Evolutionary conservation across 352 stramenopile genomes (phyloP).

Genomic region (Blastocystis sp.): DNA sequence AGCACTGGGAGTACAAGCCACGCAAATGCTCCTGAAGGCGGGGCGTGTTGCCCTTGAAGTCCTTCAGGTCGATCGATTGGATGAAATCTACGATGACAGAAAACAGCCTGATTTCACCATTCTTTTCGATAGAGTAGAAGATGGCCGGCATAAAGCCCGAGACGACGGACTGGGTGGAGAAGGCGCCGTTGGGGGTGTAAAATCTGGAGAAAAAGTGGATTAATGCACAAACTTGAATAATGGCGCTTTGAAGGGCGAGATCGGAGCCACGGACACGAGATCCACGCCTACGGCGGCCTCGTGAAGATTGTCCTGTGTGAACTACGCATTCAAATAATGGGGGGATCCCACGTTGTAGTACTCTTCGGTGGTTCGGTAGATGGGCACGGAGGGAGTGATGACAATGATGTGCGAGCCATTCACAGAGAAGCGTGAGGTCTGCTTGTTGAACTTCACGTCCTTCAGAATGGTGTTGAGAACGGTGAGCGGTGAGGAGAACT

Average conservation of each 20-base stretch:
- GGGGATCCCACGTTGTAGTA: constrained; percentile 18
- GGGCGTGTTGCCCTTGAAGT: constrained; percentile 5
- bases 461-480: constrained; percentile 43
- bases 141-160: constrained; percentile 52
- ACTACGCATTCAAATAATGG: not conserved
- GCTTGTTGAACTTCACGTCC: constrained; percentile 50
- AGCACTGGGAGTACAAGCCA: constrained; percentile 25
- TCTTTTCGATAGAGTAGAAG: constrained; percentile 29
- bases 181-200: not conserved
- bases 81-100: constrained; percentile 36
- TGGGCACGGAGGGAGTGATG: constrained; percentile 39
- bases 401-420: constrained; percentile 62
- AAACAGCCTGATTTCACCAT: constrained; percentile 31
- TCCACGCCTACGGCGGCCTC: constrained; percentile 61
- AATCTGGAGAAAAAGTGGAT: not conserved
- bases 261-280: constrained; percentile 41
- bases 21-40: not conserved
- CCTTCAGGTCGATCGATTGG: constrained; percentile 18
- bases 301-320: constrained; percentile 53
- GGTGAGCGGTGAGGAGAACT: constrained; percentile 10
- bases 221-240: not conserved
- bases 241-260: constrained; percentile 51
- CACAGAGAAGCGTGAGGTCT: constrained; percentile 12
- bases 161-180: not conserved
- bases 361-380: not conserved